A percentile compares a stretch with the other conserved stretches of the same genome.
Conservation (phyloP, 1,139 yeast species). For the Yamadazyma atmosphaerica region DNA sequence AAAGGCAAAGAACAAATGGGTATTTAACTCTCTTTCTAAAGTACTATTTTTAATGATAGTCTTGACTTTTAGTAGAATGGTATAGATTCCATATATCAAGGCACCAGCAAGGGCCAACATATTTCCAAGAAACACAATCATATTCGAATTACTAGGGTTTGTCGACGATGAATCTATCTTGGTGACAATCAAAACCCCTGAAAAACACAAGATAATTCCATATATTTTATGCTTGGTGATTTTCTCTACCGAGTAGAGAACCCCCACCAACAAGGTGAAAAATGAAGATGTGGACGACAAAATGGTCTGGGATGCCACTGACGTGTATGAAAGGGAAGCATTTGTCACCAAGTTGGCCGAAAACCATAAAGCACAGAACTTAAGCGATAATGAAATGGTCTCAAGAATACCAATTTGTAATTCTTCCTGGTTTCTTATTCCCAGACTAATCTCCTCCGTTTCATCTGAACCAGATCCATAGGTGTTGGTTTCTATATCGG, state of each 20-base stretch:
- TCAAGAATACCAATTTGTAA: slow-evolving; percentile 35
- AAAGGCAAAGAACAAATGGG: slow-evolving; percentile 88
- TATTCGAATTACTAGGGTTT: slow-evolving; percentile 25
- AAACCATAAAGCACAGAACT: slow-evolving; percentile 88
- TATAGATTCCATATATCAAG: slow-evolving; percentile 84
- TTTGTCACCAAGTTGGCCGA: slow-evolving; percentile 85
- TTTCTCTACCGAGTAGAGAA: slow-evolving; percentile 65
- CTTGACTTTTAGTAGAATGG: slow-evolving; percentile 74
- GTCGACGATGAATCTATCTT: slow-evolving; percentile 49
- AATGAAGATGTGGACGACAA: slow-evolving; percentile 89
- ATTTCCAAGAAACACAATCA: slow-evolving; percentile 68
- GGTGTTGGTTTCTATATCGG: slow-evolving; percentile 14
- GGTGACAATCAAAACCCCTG: slow-evolving; percentile 81
- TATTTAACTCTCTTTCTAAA: slow-evolving; percentile 73
- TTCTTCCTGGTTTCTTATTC: slow-evolving; percentile 9
- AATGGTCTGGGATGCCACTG: slow-evolving; percentile 92
- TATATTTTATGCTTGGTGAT: slow-evolving; percentile 64
- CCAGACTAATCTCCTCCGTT: background rate
- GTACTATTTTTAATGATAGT: slow-evolving; percentile 48
- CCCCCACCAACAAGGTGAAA: slow-evolving; percentile 86
- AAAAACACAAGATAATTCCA: slow-evolving; percentile 69
- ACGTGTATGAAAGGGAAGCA: slow-evolving; percentile 81
- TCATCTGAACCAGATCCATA: slow-evolving; percentile 20
- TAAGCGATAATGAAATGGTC: slow-evolving; percentile 66
- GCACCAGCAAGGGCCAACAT: slow-evolving; percentile 81